A percentile compares a stretch with the other conserved stretches of the same genome.
Evolutionary conservation across 495 filamentous ascomycete genomes (phyloP).

Genomic region (Penicillium pancosmium): DNA sequence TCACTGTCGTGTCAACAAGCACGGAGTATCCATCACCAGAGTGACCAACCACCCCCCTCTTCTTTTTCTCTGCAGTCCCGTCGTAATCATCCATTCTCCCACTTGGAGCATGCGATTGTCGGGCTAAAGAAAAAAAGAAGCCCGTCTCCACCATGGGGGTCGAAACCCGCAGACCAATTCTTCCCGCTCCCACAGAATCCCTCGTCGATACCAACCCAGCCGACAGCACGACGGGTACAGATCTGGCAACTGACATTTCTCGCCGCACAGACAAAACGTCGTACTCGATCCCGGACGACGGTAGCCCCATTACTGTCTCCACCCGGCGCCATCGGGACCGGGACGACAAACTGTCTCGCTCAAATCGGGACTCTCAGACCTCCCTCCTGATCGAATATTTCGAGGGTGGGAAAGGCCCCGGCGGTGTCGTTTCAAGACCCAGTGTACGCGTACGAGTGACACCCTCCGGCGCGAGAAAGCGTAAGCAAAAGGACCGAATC

Average conservation of each 20-base stretch:
- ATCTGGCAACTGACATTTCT: slow-evolving; percentile 78
- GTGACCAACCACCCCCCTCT: slow-evolving; percentile 15
- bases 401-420: slow-evolving; percentile 75
- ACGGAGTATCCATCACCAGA: slow-evolving; percentile 20
- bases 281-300: slow-evolving; percentile 95
- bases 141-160: slow-evolving; percentile 64
- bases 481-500: slow-evolving; percentile 67
- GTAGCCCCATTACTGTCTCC: slow-evolving; percentile 84
- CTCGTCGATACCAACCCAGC: slow-evolving; percentile 59
- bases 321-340: slow-evolving; percentile 63
- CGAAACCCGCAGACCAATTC: slow-evolving; percentile 66
- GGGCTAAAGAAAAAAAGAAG: slow-evolving; percentile 26
- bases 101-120: slow-evolving; percentile 40
- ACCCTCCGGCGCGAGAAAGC: slow-evolving; percentile 66
- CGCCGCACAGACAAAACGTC: slow-evolving; percentile 78
- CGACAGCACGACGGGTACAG: slow-evolving; percentile 65
- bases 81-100: slow-evolving; percentile 23
- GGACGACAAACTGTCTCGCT: slow-evolving; percentile 51
- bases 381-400: slow-evolving; percentile 98
- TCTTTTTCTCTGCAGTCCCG: slow-evolving; percentile 14
- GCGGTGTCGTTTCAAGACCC: slow-evolving; percentile 66
- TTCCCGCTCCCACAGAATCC: slow-evolving; percentile 80
- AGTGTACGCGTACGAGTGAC: slow-evolving; percentile 96
- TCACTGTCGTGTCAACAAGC: slow-evolving; percentile 22
- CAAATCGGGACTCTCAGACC: slow-evolving; percentile 73